Conservation (phyloP, 148 eudicot species). For the Rhododendron ferrugineum region DNA sequence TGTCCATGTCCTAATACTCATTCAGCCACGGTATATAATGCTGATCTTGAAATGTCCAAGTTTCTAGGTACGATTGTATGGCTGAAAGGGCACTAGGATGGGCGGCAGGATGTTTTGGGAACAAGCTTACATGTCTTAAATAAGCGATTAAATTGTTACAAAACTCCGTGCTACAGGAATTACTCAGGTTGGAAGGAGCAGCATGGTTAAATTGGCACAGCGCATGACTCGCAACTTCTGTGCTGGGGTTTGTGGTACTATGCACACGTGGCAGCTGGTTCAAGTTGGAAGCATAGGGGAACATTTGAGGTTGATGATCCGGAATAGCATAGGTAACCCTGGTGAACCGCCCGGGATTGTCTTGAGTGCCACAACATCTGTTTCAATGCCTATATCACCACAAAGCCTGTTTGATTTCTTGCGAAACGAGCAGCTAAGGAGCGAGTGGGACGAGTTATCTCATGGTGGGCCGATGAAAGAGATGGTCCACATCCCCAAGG, state of each 20-base stretch:
- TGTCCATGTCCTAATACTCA: neutral
- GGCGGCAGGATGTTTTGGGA: neutral
- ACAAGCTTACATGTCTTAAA: neutral
- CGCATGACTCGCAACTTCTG: slow-evolving; percentile 42
- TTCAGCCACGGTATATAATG: neutral
- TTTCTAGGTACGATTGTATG: neutral
- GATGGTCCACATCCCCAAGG: slow-evolving; percentile 31
- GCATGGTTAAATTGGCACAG: slow-evolving; percentile 34
- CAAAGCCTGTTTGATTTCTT: slow-evolving; percentile 36
- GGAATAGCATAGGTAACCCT: slow-evolving; percentile 25
- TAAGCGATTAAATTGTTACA: neutral
- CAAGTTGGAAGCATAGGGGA: slow-evolving; percentile 19
- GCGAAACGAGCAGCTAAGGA: slow-evolving; percentile 28
- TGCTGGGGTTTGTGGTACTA: slow-evolving; percentile 34
- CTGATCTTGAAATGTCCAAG: neutral
- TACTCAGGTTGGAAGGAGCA: slow-evolving; percentile 22
- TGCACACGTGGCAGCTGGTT: slow-evolving; percentile 34
- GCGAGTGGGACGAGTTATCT: slow-evolving; percentile 46
- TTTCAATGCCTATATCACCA: slow-evolving; percentile 31
- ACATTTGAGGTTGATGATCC: slow-evolving; percentile 28
- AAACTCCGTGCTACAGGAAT: slow-evolving; percentile 15
- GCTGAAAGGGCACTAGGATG: neutral
- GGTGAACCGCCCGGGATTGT: slow-evolving; percentile 41
- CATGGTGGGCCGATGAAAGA: slow-evolving; percentile 29
- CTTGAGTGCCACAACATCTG: slow-evolving; percentile 36